These are phyloP conservation scores for Rhodotorula sp. DNA, from an alignment of 1,284 basidiomycete species.

Conservation along the genomic window DNA sequence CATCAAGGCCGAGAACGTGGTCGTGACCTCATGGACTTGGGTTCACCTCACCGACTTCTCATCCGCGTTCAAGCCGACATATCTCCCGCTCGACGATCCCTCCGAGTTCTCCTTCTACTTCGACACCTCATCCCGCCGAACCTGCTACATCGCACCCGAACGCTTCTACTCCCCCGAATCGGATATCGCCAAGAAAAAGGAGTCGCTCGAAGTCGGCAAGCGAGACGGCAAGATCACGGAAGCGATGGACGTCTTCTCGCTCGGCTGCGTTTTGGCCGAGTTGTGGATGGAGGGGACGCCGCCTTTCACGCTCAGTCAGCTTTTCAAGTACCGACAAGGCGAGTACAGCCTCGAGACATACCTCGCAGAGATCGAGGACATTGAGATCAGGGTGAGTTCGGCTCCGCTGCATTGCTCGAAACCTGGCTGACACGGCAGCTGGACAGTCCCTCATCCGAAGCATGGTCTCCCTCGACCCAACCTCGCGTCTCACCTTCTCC, in stretches of 20 bases:
- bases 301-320: constrained; percentile 88
- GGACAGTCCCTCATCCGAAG: constrained; percentile 74
- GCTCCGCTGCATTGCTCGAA: too few relatives aligned
- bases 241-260: constrained; percentile 96
- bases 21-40: constrained; percentile 95
- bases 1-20: constrained; percentile 96
- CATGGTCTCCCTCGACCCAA: constrained; percentile 83
- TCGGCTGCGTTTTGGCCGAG: constrained; percentile 94
- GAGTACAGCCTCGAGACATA: constrained; percentile 71
- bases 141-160: constrained; percentile 95
- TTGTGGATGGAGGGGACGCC: constrained; percentile 92
- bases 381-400: constrained; percentile 68
- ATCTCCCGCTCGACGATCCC: constrained; percentile 92
- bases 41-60: constrained; percentile 95
- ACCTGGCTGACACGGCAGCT: constrained; percentile 24
- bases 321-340: constrained; percentile 91
- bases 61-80: constrained; percentile 88
- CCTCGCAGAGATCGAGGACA: constrained; percentile 74
- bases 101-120: constrained; percentile 98
- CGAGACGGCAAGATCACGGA: constrained; percentile 82
- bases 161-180: constrained; percentile 82
- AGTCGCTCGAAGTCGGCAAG: constrained; percentile 52
- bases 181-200: constrained; percentile 56
- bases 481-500: constrained; percentile 76
- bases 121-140: constrained; percentile 87